Percentiles rank a stretch among this genome's conserved stretches.
Evolutionary conservation across 495 filamentous ascomycete species (phyloP).

Genomic region (Hyaloscypha finlandica): DNA sequence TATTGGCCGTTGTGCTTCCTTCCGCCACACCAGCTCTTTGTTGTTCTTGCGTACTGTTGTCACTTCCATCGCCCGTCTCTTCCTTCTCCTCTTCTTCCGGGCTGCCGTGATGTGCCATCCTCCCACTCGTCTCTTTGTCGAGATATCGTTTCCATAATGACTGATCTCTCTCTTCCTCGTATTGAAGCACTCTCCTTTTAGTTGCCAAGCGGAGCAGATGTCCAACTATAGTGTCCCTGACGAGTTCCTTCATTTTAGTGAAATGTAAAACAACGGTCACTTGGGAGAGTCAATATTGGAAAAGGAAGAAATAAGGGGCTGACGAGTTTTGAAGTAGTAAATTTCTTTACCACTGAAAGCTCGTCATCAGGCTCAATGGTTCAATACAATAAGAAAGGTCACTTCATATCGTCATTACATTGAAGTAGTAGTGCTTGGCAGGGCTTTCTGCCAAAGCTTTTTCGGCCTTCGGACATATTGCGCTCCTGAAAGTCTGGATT

Average conservation of each 20-base stretch:
- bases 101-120: slow-evolving; percentile 35
- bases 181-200: slow-evolving; percentile 32
- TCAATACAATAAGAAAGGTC: not conserved
- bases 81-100: slow-evolving; percentile 29
- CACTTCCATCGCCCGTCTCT: slow-evolving; percentile 20
- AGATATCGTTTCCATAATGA: slow-evolving; percentile 40
- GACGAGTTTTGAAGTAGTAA: not conserved
- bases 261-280: not conserved
- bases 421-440: not conserved
- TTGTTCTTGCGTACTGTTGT: slow-evolving; percentile 18
- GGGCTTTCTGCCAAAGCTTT: not conserved
- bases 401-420: not conserved
- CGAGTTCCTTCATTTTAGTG: slow-evolving; percentile 20
- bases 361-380: not conserved
- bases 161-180: slow-evolving; percentile 40
- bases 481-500: not conserved
- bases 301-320: slow-evolving; percentile 1
- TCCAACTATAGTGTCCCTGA: slow-evolving; percentile 33
- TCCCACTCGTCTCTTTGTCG: slow-evolving; percentile 33
- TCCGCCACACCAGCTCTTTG: not conserved
- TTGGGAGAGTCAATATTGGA: not conserved
- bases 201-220: slow-evolving; percentile 40
- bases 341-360: not conserved
- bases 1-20: not conserved
- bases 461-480: not conserved